These are phyloP conservation scores for Euphrasia arctica DNA, from an alignment of 305 asterid genomes.

Conservation along the genomic window DNA sequence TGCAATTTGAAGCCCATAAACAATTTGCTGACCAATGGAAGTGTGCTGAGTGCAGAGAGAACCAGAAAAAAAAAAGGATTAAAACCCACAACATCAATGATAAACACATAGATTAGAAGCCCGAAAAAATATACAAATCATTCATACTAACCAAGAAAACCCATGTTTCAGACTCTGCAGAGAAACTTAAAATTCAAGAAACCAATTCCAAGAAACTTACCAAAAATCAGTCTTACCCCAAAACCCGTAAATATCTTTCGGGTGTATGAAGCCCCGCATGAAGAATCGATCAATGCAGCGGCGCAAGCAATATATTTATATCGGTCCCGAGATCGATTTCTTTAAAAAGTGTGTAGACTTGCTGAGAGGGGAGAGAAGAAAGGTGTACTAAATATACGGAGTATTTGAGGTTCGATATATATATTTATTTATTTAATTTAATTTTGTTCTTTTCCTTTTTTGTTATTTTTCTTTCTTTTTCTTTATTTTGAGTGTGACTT, in stretches of 20 bases:
- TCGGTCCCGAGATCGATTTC: neutral
- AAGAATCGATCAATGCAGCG: slow-evolving; percentile 25
- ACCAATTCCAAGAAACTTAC: slow-evolving; percentile 14
- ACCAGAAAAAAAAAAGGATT: too few relatives aligned
- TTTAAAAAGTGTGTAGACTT: slow-evolving; percentile 7
- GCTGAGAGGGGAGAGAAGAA: slow-evolving; percentile 7
- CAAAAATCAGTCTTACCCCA: slow-evolving; percentile 14
- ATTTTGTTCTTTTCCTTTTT: too few relatives aligned
- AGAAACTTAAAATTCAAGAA: neutral
- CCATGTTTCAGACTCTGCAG: neutral
- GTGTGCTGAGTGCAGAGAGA: too few relatives aligned
- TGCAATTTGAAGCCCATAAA: neutral
- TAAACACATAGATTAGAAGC: too few relatives aligned
- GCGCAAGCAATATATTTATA: neutral
- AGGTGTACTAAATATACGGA: slow-evolving; percentile 1
- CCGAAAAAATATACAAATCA: neutral
- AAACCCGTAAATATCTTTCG: neutral
- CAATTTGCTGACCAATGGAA: too few relatives aligned
- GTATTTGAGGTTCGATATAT: neutral
- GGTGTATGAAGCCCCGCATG: too few relatives aligned
- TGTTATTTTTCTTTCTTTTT: neutral
- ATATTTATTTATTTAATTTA: too few relatives aligned
- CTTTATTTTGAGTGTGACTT: slow-evolving; percentile 7
- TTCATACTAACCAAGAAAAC: slow-evolving; percentile 4
- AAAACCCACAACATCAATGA: too few relatives aligned